Percentiles rank a stretch among this genome's conserved stretches.
These are phyloP conservation scores for Eucommia ulmoides DNA, from an alignment of 257 asterid genomes.

Conservation along the genomic window DNA sequence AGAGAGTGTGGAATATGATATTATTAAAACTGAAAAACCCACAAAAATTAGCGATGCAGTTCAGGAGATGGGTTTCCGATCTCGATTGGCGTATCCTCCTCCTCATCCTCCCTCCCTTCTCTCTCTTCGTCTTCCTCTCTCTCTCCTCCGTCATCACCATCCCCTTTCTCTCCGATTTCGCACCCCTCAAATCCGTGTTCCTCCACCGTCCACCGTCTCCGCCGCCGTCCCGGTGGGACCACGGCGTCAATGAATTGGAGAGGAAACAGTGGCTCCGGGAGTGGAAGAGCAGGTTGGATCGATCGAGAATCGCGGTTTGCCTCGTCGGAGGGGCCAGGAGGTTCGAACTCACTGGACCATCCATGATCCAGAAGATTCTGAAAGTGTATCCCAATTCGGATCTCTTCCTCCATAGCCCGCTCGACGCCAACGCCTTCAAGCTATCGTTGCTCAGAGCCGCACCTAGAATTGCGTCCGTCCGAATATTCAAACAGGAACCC, in stretches of 20 bases:
- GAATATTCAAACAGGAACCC: background rate
- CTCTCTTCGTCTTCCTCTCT: background rate
- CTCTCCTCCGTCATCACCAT: background rate
- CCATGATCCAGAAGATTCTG: background rate
- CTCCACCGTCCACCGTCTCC: background rate
- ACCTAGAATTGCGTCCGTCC: background rate
- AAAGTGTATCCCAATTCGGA: background rate
- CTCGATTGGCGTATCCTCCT: background rate
- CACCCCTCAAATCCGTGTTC: background rate
- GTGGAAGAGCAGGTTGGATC: background rate
- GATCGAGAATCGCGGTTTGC: background rate
- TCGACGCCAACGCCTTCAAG: background rate
- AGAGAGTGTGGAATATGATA: too few relatives aligned
- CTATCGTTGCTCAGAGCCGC: background rate
- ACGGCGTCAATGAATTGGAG: too few relatives aligned
- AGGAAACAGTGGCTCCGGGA: too few relatives aligned
- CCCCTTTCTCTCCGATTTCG: background rate
- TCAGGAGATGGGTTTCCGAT: background rate
- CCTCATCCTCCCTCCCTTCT: background rate
- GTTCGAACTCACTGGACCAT: background rate
- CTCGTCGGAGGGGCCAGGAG: background rate
- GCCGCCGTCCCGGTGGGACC: too few relatives aligned
- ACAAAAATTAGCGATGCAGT: too few relatives aligned
- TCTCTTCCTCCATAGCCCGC: background rate
- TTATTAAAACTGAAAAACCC: too few relatives aligned